Evolutionary conservation across 352 stramenopile species (phyloP).

Genomic region (Aphanomyces astaci): DNA sequence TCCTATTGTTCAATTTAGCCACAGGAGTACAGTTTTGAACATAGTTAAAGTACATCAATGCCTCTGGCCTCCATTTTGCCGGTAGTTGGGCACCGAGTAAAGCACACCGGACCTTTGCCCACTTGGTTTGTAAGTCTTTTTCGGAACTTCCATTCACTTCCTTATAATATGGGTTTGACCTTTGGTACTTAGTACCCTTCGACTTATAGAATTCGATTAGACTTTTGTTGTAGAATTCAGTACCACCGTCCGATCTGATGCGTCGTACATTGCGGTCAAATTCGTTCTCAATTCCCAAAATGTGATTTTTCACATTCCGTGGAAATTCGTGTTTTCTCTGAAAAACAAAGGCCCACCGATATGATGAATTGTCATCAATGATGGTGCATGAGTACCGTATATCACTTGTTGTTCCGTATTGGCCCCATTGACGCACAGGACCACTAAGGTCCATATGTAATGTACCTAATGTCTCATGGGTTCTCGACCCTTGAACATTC

Average conservation of each 20-base stretch:
- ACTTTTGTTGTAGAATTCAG: neutral
- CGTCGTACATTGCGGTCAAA: neutral
- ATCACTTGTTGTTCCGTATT: neutral
- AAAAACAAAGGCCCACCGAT: neutral
- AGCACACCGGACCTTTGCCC: neutral
- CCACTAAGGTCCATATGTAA: neutral
- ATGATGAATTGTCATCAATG: neutral
- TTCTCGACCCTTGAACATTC: neutral
- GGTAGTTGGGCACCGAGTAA: neutral
- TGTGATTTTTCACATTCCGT: neutral
- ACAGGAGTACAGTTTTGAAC: no score
- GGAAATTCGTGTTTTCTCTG: neutral
- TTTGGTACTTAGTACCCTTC: neutral
- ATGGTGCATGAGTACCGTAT: neutral
- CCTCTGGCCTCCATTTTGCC: neutral
- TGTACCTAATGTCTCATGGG: neutral
- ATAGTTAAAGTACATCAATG: neutral
- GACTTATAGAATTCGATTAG: neutral
- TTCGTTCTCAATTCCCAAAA: neutral
- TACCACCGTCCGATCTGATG: neutral
- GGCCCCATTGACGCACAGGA: neutral
- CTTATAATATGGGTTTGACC: neutral
- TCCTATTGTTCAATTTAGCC: neutral
- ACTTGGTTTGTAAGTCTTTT: neutral
- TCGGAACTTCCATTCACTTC: neutral